Conservation (phyloP, 768 basidiomycete species). For the Auriculariales sp. region DNA sequence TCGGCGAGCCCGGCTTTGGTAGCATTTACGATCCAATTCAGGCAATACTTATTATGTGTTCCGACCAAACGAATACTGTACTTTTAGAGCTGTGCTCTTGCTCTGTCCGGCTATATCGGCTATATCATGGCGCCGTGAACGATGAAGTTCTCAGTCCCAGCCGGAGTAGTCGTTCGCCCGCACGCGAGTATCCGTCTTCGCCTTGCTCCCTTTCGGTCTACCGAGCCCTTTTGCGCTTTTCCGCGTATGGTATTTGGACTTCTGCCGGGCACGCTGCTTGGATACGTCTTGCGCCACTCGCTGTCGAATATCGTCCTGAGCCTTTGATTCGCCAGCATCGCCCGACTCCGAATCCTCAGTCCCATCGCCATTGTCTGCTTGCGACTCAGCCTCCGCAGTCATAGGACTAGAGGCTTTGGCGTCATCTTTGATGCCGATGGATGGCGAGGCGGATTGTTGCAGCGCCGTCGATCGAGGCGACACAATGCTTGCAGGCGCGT, state of each 20-base stretch:
- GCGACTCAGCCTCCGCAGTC: not conserved
- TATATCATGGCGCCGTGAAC: too few relatives aligned
- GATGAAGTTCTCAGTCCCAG: too few relatives aligned
- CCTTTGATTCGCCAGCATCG: constrained; percentile 7
- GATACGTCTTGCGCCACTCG: constrained; percentile 46
- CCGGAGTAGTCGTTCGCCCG: constrained; percentile 23
- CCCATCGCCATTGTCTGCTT: constrained; percentile 9
- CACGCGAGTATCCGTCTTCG: constrained; percentile 60
- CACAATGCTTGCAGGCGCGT: not conserved
- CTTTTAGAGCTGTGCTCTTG: too few relatives aligned
- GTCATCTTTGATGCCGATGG: not conserved
- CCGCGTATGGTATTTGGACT: constrained; percentile 70
- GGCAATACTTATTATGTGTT: too few relatives aligned
- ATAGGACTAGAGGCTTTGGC: not conserved
- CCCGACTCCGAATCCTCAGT: constrained; percentile 10
- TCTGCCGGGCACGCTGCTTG: constrained; percentile 43
- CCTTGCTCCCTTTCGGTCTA: constrained; percentile 68
- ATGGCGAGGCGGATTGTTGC: not conserved
- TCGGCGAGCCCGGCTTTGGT: too few relatives aligned
- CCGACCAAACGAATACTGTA: too few relatives aligned
- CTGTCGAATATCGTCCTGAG: not conserved
- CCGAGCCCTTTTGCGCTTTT: constrained; percentile 41
- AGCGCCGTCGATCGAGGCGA: not conserved
- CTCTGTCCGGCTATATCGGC: too few relatives aligned
- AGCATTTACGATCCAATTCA: too few relatives aligned